Percentiles rank a stretch among this genome's conserved stretches.
phyloP scores from a whole-genome alignment of 2,329 filamentous ascomycete genomes.

The Diaporthe australafricana region DNA sequence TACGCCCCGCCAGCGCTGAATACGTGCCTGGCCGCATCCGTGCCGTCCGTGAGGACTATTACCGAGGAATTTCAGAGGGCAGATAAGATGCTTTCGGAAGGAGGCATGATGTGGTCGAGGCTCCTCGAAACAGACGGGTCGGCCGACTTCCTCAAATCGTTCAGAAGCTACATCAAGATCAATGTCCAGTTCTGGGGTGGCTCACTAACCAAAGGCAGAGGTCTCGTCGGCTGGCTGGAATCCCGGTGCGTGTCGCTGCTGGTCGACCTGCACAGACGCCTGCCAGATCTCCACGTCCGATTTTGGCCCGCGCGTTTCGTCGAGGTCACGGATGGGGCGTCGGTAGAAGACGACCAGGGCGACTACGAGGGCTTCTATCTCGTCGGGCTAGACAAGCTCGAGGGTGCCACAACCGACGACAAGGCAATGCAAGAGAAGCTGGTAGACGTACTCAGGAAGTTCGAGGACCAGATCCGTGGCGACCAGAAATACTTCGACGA shows the following conservation, averaged over 20 bases:
- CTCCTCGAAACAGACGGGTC: constrained; percentile 52
- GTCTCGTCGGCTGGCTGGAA: constrained; percentile 73
- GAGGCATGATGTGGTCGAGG: constrained; percentile 54
- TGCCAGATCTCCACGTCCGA: constrained; percentile 63
- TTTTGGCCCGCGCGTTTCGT: constrained; percentile 74
- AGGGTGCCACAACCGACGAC: constrained; percentile 48
- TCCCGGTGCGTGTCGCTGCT: constrained; percentile 69
- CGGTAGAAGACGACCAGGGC: constrained; percentile 45
- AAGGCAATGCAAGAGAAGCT: constrained; percentile 57
- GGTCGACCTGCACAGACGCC: constrained; percentile 66
- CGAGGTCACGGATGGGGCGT: constrained; percentile 43
- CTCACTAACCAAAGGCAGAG: constrained; percentile 63
- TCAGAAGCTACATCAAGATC: constrained; percentile 69
- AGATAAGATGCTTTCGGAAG: constrained; percentile 50
- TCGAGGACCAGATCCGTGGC: constrained; percentile 59
- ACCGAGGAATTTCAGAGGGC: constrained; percentile 63
- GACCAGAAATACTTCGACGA: constrained; percentile 62
- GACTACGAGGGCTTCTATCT: constrained; percentile 73
- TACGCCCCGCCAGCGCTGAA: constrained; percentile 73
- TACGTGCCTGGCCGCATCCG: constrained; percentile 65
- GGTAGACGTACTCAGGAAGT: constrained; percentile 56
- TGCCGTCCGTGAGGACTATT: constrained; percentile 63
- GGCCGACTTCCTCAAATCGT: constrained; percentile 61
- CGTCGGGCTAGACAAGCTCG: constrained; percentile 62
- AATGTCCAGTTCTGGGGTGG: constrained; percentile 75